phyloP scores from a whole-genome alignment of 129 eudicot species.

The Chrysanthemum seticuspe region DNA sequence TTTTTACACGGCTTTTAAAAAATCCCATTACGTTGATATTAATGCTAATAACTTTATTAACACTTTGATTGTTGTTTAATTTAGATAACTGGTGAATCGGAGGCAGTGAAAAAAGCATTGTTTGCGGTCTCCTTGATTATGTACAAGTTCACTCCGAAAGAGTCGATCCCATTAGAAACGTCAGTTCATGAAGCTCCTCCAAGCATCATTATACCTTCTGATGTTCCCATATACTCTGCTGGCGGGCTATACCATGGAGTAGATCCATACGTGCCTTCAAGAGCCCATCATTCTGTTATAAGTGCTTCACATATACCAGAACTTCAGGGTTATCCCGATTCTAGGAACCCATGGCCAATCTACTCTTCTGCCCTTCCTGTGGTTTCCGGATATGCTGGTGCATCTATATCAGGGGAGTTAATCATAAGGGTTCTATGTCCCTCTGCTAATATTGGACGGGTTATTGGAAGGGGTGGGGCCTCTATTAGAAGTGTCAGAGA shows the following conservation, averaged over 20 bases:
- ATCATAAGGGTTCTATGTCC: constrained; percentile 70
- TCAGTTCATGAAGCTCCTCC: constrained; percentile 67
- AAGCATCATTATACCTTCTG: constrained; percentile 88
- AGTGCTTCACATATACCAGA: constrained; percentile 63
- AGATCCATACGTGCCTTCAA: constrained; percentile 57
- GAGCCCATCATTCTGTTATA: constrained; percentile 62
- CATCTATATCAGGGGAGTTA: constrained; percentile 69
- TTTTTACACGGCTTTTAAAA: not conserved
- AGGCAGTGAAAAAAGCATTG: constrained; percentile 73
- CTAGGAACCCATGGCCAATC: constrained; percentile 72
- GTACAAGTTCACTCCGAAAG: constrained; percentile 90
- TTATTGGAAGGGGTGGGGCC: constrained; percentile 86
- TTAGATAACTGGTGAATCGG: constrained; percentile 86
- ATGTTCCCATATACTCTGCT: constrained; percentile 70
- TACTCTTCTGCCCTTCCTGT: constrained; percentile 72
- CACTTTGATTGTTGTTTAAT: not conserved
- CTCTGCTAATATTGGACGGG: constrained; percentile 77
- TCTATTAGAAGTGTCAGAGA: constrained; percentile 85
- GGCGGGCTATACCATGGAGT: constrained; percentile 64
- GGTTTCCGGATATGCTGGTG: constrained; percentile 70
- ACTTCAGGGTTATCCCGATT: constrained; percentile 67
- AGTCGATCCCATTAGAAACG: constrained; percentile 75
- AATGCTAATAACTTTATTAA: not conserved
- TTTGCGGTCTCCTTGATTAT: constrained; percentile 86
- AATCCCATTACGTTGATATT: not conserved